Conservation (phyloP, 2,329 filamentous ascomycete species). For the Verticillium nubilum region DNA sequence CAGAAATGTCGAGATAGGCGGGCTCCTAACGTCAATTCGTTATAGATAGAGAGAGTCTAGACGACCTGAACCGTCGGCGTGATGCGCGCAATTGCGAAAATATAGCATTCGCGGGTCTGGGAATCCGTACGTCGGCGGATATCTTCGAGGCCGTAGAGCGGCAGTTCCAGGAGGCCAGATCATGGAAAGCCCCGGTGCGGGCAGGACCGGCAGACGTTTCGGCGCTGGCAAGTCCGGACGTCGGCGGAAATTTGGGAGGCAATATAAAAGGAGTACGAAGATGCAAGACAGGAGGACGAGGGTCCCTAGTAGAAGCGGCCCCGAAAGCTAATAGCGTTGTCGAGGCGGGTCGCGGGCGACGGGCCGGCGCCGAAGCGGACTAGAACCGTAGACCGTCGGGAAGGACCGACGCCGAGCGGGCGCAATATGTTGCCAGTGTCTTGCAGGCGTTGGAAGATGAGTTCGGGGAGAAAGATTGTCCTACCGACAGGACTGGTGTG, state of each 20-base stretch:
- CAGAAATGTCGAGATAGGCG: background rate
- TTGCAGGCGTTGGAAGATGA: constrained; percentile 4
- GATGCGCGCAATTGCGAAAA: background rate
- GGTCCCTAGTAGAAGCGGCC: background rate
- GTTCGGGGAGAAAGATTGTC: constrained; percentile 7
- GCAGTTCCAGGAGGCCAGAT: background rate
- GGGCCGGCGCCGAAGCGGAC: background rate
- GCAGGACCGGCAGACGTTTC: background rate
- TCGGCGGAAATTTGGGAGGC: background rate
- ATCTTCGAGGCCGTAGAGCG: background rate
- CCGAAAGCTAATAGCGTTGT: background rate
- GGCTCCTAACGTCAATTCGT: background rate
- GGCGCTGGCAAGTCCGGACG: background rate
- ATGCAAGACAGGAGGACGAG: background rate
- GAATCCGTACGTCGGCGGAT: background rate
- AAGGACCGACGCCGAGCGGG: background rate
- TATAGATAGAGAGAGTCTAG: background rate
- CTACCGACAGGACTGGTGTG: constrained; percentile 2
- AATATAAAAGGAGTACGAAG: background rate
- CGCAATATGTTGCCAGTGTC: constrained; percentile 4
- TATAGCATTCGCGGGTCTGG: background rate
- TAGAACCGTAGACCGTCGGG: background rate
- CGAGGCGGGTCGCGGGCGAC: background rate
- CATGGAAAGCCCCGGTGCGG: background rate
- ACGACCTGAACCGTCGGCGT: background rate